Percentiles rank a stretch among this genome's conserved stretches.
Conservation (phyloP, 2,329 filamentous ascomycete genomes). For the Westerdykella ornata region DNA sequence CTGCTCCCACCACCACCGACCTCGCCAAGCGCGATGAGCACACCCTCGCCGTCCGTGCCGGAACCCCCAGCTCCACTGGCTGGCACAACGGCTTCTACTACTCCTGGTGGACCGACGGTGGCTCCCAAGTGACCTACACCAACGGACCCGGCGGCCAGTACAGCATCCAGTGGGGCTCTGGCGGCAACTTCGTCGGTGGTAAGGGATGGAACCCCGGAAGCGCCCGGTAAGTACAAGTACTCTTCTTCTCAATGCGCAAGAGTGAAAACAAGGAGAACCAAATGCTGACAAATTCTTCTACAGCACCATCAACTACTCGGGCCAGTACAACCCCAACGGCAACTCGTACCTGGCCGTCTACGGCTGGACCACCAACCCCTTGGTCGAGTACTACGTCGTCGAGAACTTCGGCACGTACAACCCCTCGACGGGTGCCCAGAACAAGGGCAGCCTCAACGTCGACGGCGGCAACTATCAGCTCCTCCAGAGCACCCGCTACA, state of each 20-base stretch:
- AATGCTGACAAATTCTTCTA: not conserved
- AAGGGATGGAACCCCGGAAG: slow-evolving; percentile 54
- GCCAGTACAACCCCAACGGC: slow-evolving; percentile 41
- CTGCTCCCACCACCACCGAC: slow-evolving; percentile 29
- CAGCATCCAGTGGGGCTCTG: slow-evolving; percentile 45
- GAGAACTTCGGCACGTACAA: slow-evolving; percentile 50
- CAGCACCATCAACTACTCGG: slow-evolving; percentile 46
- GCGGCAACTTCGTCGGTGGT: slow-evolving; percentile 52
- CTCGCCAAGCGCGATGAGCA: slow-evolving; percentile 33
- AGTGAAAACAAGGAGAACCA: not conserved
- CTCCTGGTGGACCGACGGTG: slow-evolving; percentile 54
- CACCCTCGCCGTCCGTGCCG: slow-evolving; percentile 24
- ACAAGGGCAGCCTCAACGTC: slow-evolving; percentile 27
- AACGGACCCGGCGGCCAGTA: slow-evolving; percentile 49
- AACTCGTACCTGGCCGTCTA: slow-evolving; percentile 52
- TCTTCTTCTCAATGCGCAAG: not conserved
- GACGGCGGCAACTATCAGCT: slow-evolving; percentile 32
- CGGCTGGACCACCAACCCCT: slow-evolving; percentile 50
- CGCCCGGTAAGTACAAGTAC: slow-evolving; percentile 37
- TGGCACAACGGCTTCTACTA: slow-evolving; percentile 55
- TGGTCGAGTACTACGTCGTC: slow-evolving; percentile 49
- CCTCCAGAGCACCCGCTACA: slow-evolving; percentile 22
- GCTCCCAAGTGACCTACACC: slow-evolving; percentile 48
- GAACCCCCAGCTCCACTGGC: slow-evolving; percentile 46
- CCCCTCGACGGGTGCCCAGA: slow-evolving; percentile 40